Evolutionary conservation across 1,284 basidiomycete species (phyloP).

Genomic region (Ganoderma lingzhi): DNA sequence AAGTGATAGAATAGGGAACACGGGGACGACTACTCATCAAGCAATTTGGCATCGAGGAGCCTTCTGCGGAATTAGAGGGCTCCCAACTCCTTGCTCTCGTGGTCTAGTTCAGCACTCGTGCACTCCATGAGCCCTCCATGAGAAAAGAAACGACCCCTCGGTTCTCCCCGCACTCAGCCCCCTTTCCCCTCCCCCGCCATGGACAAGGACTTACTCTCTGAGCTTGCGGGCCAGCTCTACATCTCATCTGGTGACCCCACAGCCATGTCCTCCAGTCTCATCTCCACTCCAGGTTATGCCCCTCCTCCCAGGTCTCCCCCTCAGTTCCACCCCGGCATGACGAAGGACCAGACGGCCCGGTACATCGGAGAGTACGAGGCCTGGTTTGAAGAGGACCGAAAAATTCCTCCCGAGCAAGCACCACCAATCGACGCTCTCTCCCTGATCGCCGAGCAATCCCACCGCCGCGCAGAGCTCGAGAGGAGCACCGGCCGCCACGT

Average conservation of each 20-base stretch:
- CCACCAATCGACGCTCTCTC: slow-evolving; percentile 15
- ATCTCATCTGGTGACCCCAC: background rate
- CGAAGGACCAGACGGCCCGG: slow-evolving; percentile 10
- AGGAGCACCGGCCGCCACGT: background rate
- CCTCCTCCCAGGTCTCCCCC: slow-evolving; percentile 14
- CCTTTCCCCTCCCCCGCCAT: slow-evolving; percentile 5
- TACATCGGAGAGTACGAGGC: slow-evolving; percentile 21
- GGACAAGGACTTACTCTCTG: slow-evolving; percentile 20
- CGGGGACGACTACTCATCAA: too few species aligned
- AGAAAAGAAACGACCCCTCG: slow-evolving; percentile 2
- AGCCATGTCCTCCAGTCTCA: background rate
- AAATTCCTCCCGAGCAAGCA: slow-evolving; percentile 19
- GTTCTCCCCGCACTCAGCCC: background rate
- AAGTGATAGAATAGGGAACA: slow-evolving; percentile 95
- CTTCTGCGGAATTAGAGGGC: slow-evolving; percentile 5
- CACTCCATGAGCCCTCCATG: slow-evolving; percentile 10
- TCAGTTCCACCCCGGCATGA: slow-evolving; percentile 15
- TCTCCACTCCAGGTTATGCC: background rate
- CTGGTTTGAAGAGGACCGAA: slow-evolving; percentile 29
- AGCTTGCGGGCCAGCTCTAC: slow-evolving; percentile 7
- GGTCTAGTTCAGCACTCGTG: slow-evolving; percentile 9
- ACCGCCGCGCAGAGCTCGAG: slow-evolving; percentile 21
- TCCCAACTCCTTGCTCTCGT: slow-evolving; percentile 5
- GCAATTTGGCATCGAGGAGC: slow-evolving; percentile 9
- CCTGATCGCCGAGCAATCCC: slow-evolving; percentile 19